Conservation (phyloP, 352 stramenopile genomes). For the Phytopythium montanum region DNA sequence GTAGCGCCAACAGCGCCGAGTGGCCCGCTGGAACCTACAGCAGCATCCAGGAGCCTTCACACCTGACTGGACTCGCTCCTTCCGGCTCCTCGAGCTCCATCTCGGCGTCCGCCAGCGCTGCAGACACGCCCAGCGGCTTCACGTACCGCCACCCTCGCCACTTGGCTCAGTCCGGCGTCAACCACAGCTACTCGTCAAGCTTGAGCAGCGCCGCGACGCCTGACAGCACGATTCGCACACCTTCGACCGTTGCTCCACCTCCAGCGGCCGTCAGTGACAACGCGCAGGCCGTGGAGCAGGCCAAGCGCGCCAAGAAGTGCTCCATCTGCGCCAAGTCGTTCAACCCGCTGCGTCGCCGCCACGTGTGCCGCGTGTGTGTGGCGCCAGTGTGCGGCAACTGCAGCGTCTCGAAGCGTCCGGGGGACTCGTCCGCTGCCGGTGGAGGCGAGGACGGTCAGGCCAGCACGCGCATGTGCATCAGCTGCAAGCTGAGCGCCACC, state of each 20-base stretch:
- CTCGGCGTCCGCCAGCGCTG: slow-evolving; percentile 19
- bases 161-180: slow-evolving; percentile 11
- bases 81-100: slow-evolving; percentile 15
- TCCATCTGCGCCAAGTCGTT: slow-evolving; percentile 79
- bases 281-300: slow-evolving; percentile 8
- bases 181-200: slow-evolving; percentile 17
- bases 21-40: slow-evolving; percentile 17
- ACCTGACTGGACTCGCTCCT: neutral
- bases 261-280: neutral
- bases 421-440: neutral
- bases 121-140: slow-evolving; percentile 8
- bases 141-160: slow-evolving; percentile 4
- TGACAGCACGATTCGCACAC: neutral
- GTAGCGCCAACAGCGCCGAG: slow-evolving; percentile 22
- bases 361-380: slow-evolving; percentile 66
- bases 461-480: slow-evolving; percentile 64
- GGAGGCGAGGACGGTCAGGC: slow-evolving; percentile 18
- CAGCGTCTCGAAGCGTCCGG: slow-evolving; percentile 40
- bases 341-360: slow-evolving; percentile 68
- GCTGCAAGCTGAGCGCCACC: slow-evolving; percentile 72
- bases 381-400: slow-evolving; percentile 68
- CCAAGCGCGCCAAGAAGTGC: slow-evolving; percentile 72
- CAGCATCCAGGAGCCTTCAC: slow-evolving; percentile 8
- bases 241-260: slow-evolving; percentile 3
- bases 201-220: slow-evolving; percentile 9